Evolutionary conservation across 2,329 filamentous ascomycete species (phyloP), one percentile per base, ranked within the genome.

Genomic region (Phoma sp.): DNA sequence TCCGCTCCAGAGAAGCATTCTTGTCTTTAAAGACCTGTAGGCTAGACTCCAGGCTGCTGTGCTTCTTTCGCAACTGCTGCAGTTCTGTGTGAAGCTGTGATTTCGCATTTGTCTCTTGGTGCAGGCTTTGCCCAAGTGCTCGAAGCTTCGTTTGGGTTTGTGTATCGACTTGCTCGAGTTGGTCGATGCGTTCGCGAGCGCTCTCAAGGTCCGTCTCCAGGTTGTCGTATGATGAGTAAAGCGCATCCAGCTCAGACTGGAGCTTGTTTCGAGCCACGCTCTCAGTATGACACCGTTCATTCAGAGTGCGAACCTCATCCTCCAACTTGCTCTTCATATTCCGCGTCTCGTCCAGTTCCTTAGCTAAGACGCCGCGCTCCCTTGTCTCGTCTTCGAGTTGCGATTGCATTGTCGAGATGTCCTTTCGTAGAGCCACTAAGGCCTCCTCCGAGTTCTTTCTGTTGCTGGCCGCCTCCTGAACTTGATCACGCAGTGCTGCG

Each of bases 391-490:
- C 56, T 7, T 47, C 47, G 4, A 66, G 45, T 13, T 51, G 59
- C 9, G 50, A 43, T 36, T 65, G 55, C 6, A 71, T 35, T n/a
- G 58, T 47, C 8, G 46, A 47, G 9, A 70, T 24, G 14, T 66
- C 63, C 2, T n/a, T 47, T 18, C 50, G 56, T 38, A 67, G 33
- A 7, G 61, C 59, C 2, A 44, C 47, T n/a, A 71, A 35, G 13
- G 67, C 67, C 24, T 62, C 49, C 37, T 72, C 66, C 0, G 56
- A 61, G 7, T 61, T 53, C n/a, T 58, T 56, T 37, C 58, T 69
- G 23, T 61, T 50, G 7, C 47, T 46, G 35, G 68, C 52, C 3
- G 65, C 60, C 14, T 64, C 52, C 8, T 63, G 60, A 10, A 73
- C 46, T 22, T 70, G 62, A 11, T 65, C 61, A 9, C 61, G 65